Evolutionary conservation across 2,329 filamentous ascomycete species (phyloP), one percentile per base, ranked within the genome.

Genomic region (Talaromyces funiculosus): DNA sequence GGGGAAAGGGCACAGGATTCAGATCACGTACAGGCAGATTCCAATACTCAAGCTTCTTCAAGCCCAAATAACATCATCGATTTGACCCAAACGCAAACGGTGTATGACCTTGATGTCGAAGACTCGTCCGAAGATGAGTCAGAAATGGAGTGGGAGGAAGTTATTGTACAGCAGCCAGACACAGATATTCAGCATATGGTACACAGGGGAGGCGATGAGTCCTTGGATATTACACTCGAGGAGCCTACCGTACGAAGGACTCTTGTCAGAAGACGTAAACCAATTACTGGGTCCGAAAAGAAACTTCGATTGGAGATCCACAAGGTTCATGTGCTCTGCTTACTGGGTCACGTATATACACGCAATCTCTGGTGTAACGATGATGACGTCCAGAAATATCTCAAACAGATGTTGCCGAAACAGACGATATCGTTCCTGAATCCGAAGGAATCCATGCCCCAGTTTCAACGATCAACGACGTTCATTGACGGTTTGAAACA

Each of bases 361-460:
- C 86, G 92, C 59, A 99, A 97, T 70, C 79, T 84, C 59, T 97
- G 93, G 91, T 97, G 92, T 75, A 96, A 96, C 68, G 88, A 93
- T 69, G 67, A 77, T 14, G 76, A 82, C 60, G 84, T 90, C 8
- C 90, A 96, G 70, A 63, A 57, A n/a, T 70, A 67, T n/a, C 75
- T 96, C 42, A 85, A 83, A 58, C 77, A 81, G 42, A 79, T 92
- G 38, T 72, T 96, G 4, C 81, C 84, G 1, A 82, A 85, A 33
- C 89, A 89, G 67, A 86, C 84, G 31, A 73, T 88, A 29, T 80
- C 79, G 0, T 86, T 86, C 57, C 79, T 97, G 6, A 88, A 87
- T 54, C 90, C 91, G 0, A 81, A 85, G 14, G 76, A 83, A 7
- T 80, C 83, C 18, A 77, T 90, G 54, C 82, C 87, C 0, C 90